Conservation (phyloP, 2,329 filamentous ascomycete species). For the Hysterium pulicare region DNA sequence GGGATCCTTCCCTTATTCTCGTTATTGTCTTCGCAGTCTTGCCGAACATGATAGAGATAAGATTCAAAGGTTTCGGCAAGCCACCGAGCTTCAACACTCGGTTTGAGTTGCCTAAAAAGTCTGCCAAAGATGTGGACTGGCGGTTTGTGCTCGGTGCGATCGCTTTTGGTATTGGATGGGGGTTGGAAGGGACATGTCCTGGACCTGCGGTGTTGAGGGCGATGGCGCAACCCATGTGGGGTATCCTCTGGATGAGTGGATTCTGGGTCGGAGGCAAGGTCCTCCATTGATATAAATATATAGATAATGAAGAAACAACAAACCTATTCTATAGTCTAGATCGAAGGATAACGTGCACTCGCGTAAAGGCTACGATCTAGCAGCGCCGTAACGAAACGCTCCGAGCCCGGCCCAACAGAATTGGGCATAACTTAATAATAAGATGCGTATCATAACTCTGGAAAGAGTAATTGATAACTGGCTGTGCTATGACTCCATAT, state of each 20-base stretch:
- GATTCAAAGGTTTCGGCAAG: conserved; percentile 19
- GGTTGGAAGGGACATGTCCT: conserved; percentile 50
- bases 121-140: conserved; percentile 47
- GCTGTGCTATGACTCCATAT: too few species aligned
- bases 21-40: conserved; percentile 50
- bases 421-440: too few species aligned
- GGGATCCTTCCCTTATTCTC: conserved; percentile 51
- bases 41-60: conserved; percentile 41
- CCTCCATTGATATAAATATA: too few species aligned
- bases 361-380: too few species aligned
- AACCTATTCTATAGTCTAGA: too few species aligned
- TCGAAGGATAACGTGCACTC: too few species aligned
- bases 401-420: too few species aligned
- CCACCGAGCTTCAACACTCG: conserved; percentile 42
- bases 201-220: conserved; percentile 49
- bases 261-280: conserved; percentile 41
- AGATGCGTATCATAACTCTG: too few species aligned
- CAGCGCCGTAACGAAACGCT: too few species aligned
- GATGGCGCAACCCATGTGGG: conserved; percentile 48
- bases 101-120: conserved; percentile 46
- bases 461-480: too few species aligned
- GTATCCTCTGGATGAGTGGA: conserved; percentile 45
- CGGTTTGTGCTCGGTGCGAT: conserved; percentile 47
- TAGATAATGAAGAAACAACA: too few species aligned
- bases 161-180: conserved; percentile 52